Base-by-base conservation (phyloP, 139 green algal genomes). In the Yamagishiella unicocca region DNA sequence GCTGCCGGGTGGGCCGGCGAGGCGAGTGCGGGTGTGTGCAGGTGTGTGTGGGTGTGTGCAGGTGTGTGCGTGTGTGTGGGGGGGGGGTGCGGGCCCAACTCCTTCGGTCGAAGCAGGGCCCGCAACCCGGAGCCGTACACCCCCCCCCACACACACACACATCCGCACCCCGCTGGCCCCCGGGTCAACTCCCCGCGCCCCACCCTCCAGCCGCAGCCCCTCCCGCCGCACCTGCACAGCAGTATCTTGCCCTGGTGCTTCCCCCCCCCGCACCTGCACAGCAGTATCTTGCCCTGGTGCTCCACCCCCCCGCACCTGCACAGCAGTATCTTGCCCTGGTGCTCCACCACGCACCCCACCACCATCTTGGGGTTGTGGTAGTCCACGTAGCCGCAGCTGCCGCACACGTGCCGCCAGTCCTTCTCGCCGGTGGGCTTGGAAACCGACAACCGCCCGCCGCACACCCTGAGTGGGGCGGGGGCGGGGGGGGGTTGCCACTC, bases 281-380 rank as follows among this genome's bases (percentile, higher is more conserved):
- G 90, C 75, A 99, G 89, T 25, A 99, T 88, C 66, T 92, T 90
- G 38, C 93, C 94, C 25, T 96, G 82, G 46, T 97, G 95, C 89
- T 97, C 93, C 10, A 97, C 93, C 27, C 19, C 19, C 54, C 17
- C 88, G 4, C 54, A 91, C 90, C 87, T 91, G 87, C 94, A 97
- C 61, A 99, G 90, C 74, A 99, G 90, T 31, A 99, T 89, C 70
- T 93, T 90, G 42, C 93, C 95, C 24, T 96, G 84, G 54, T 98
- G 95, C 90, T 97, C 94, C 17, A 97, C 93, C 21, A 98, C 93
- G 85, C 91, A 96, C 10, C 96, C 96, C 19, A 99, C 96, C n/a
- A 98, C 75, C 75, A 83, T 83, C 53, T 83, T 83, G 37, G 75
- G 75, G 54, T 83, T 83, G 31, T 74, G 77, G 77, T 84, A 84